phyloP scores from a whole-genome alignment of 441 rosid species.

The Francoa sonchifolia region DNA sequence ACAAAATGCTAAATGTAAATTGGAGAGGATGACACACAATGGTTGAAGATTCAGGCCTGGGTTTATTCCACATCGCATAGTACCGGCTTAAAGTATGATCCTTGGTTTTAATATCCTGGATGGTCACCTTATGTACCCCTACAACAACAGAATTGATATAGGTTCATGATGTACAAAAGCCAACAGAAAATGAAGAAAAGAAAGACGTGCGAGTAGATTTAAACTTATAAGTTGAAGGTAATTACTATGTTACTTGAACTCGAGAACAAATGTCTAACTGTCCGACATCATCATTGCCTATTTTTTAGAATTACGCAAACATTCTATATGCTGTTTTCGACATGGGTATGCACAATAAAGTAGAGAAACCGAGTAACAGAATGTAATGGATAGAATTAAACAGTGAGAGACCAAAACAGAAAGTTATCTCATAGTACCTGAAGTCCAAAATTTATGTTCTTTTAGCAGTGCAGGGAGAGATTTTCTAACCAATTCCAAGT shows the following conservation, averaged over 20 bases:
- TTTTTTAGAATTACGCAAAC: too few species aligned
- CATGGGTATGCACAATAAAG: too few species aligned
- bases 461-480: slow-evolving; percentile 57
- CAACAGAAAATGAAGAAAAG: background rate
- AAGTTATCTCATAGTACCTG: slow-evolving; percentile 29
- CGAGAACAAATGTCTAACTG: too few species aligned
- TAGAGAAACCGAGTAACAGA: background rate
- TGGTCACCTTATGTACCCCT: slow-evolving; percentile 55
- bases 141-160: slow-evolving; percentile 5
- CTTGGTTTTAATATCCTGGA: slow-evolving; percentile 31
- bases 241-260: too few species aligned
- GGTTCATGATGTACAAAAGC: slow-evolving; percentile 1
- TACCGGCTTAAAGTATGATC: slow-evolving; percentile 55
- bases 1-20: slow-evolving; percentile 1
- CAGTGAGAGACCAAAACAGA: too few species aligned
- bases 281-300: too few species aligned
- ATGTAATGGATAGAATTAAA: too few species aligned
- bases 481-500: slow-evolving; percentile 34
- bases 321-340: too few species aligned
- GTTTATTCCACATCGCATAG: slow-evolving; percentile 85
- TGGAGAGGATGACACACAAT: slow-evolving; percentile 27
- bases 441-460: slow-evolving; percentile 76
- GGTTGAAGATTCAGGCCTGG: slow-evolving; percentile 71
- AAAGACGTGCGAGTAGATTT: background rate
- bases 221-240: too few species aligned